Conservation (phyloP, 2,329 filamentous ascomycete genomes). For the Xylariales sp. region DNA sequence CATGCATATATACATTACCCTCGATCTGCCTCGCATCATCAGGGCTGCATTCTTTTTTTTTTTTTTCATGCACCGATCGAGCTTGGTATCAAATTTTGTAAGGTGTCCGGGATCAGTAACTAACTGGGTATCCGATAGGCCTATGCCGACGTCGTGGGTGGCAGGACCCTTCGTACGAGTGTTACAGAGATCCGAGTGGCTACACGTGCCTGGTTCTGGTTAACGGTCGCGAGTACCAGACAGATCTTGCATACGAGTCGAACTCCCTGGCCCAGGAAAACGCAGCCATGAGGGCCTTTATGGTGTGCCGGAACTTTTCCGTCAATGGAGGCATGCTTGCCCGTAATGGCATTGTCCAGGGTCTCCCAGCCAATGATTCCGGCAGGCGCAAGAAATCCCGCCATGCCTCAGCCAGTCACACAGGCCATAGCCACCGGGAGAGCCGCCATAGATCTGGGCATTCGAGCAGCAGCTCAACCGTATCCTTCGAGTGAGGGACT, state of each 20-base stretch:
- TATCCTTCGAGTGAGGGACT: conserved; percentile 64
- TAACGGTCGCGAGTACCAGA: conserved; percentile 96
- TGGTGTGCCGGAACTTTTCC: conserved; percentile 97
- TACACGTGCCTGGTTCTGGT: conserved; percentile 92
- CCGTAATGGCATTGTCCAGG: conserved; percentile 75
- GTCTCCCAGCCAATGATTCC: conserved; percentile 67
- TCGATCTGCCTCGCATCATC: conserved; percentile 47
- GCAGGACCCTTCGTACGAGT: conserved; percentile 90
- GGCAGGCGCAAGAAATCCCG: conserved; percentile 66
- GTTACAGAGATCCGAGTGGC: conserved; percentile 77
- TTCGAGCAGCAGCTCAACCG: conserved; percentile 72
- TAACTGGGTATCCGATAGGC: conserved; percentile 66
- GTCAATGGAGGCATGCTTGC: conserved; percentile 93
- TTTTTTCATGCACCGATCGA: conserved; percentile 39
- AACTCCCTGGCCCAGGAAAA: conserved; percentile 89
- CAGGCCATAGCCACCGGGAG: conserved; percentile 57
- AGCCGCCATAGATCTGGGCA: conserved; percentile 65
- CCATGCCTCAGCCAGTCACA: conserved; percentile 56
- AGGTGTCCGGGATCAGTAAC: conserved; percentile 46
- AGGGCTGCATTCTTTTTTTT: conserved; percentile 43
- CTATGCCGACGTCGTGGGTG: conserved; percentile 95
- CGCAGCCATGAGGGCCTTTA: conserved; percentile 94
- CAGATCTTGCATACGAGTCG: conserved; percentile 84
- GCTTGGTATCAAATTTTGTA: conserved; percentile 41
- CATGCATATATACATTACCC: conserved; percentile 50